Base-by-base conservation (phyloP, 306 rosid species). In the Fragaria vesca region DNA sequence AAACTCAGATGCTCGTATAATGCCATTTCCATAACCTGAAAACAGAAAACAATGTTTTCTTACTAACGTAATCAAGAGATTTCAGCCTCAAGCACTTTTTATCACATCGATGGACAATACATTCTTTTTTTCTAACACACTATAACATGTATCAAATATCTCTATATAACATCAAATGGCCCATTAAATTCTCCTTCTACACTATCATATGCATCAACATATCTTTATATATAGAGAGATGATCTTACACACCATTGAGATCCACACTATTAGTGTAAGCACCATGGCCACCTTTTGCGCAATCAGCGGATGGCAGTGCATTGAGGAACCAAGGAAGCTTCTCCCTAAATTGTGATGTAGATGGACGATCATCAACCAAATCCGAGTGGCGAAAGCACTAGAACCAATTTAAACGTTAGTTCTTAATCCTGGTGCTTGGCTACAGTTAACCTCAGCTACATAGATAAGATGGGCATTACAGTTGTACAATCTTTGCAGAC, bases 241-340 rank as follows among this genome's bases (percentile, higher is more conserved):
- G 67, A 84, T 66, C 61, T 62, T 78, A 70, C 89, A 71, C 68
- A 92, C 98, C 98, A 72, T 88, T 87, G 71, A 94, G 85, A 91
- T 94, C 94, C 69, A 94, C 85, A 85, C 98, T 94, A 78, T 89
- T 94, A 85, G 98, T 90, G 86, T 94, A 94, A 78, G 98, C 98
- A 78, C 98, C 98, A 81, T 94, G 98, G 76, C 98, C 98, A 82
- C 97, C 97, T 89, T 94, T 94, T 67, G 98, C 98, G 87, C 98
- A 94, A 86, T 94, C 98, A 78, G 98, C 97, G 43, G 98, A 94
- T 79, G 98, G 97, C 81, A 94, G 79, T 20, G 98, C 96, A 86
- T 92, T 81, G 74, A 94, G 97, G 84, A 94, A 94, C 98, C 97
- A 94, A 58, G 98, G 98, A 89, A 94, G 97, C 91, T 94, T 95